phyloP scores from a whole-genome alignment of 2,329 filamentous ascomycete genomes.

The Alternaria viburni region DNA sequence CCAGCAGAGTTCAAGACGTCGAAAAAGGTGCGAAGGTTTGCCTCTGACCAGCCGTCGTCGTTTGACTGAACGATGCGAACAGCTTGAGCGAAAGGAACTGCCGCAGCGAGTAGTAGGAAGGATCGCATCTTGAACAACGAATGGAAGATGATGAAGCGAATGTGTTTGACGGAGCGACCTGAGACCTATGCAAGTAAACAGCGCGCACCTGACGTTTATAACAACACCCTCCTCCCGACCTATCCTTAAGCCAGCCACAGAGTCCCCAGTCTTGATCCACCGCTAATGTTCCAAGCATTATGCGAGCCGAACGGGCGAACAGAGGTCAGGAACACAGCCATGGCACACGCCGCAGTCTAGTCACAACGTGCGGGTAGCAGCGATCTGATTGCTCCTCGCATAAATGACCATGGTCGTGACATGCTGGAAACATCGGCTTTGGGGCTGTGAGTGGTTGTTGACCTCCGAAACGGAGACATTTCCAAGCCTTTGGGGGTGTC shows the following conservation, averaged over 20 bases:
- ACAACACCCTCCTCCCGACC: neutral
- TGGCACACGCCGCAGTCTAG: neutral
- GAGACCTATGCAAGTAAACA: neutral
- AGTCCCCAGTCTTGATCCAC: neutral
- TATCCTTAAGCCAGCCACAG: neutral
- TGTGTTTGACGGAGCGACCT: neutral
- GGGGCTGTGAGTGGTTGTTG: constrained; percentile 33
- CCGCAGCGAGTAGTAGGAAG: constrained; percentile 31
- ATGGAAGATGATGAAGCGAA: constrained; percentile 44
- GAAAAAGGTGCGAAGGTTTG: constrained; percentile 68
- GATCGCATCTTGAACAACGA: constrained; percentile 32
- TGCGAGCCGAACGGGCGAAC: constrained; percentile 1
- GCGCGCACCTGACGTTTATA: constrained; percentile 14
- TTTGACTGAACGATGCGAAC: constrained; percentile 64
- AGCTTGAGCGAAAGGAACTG: constrained; percentile 35
- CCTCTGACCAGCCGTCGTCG: constrained; percentile 77
- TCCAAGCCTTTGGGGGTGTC: constrained; percentile 7
- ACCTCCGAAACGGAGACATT: constrained; percentile 22
- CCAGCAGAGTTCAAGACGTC: constrained; percentile 61
- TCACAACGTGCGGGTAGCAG: constrained; percentile 25
- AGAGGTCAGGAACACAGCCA: constrained; percentile 6
- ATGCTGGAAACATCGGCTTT: constrained; percentile 22
- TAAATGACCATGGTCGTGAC: constrained; percentile 22
- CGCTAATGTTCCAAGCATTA: constrained; percentile 1
- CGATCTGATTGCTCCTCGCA: constrained; percentile 33